phyloP scores from a whole-genome alignment of 2,329 filamentous ascomycete species.

The Podosphaera leucotricha region DNA sequence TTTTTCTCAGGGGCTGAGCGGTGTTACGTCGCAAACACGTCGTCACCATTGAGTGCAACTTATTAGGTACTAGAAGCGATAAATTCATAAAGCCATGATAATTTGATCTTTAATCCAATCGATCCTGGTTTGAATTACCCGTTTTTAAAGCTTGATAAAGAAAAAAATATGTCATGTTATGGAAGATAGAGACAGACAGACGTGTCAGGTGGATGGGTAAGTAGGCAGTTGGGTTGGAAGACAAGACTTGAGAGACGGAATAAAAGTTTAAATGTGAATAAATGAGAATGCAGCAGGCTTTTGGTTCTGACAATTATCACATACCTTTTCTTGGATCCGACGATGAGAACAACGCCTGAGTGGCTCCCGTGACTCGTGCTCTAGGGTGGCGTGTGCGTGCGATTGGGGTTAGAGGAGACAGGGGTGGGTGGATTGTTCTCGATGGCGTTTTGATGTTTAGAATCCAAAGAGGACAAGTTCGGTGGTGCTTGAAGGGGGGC shows the following conservation, averaged over 20 bases:
- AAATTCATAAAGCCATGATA: not conserved
- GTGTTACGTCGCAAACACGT: not conserved
- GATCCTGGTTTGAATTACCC: too few relatives aligned
- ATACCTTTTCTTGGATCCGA: not conserved
- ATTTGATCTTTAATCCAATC: not conserved
- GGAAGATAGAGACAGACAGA: not conserved
- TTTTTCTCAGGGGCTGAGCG: not conserved
- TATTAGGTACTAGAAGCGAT: not conserved
- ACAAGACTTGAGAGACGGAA: not conserved
- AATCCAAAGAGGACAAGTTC: slow-evolving; percentile 8
- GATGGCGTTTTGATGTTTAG: slow-evolving; percentile 6
- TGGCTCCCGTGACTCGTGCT: not conserved
- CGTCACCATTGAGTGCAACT: not conserved
- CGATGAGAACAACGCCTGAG: not conserved
- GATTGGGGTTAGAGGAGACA: not conserved
- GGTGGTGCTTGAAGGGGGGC: slow-evolving; percentile 1
- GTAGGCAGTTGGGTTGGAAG: not conserved
- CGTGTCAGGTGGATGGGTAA: not conserved
- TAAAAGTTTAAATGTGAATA: not conserved
- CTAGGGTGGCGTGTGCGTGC: not conserved
- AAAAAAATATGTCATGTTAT: too few relatives aligned
- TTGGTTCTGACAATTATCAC: not conserved
- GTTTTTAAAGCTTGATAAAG: too few relatives aligned
- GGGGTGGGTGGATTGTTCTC: slow-evolving; percentile 2
- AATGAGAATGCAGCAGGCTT: not conserved